Evolutionary conservation across 1,139 yeast genomes (phyloP).

Genomic region (Candida sp.): DNA sequence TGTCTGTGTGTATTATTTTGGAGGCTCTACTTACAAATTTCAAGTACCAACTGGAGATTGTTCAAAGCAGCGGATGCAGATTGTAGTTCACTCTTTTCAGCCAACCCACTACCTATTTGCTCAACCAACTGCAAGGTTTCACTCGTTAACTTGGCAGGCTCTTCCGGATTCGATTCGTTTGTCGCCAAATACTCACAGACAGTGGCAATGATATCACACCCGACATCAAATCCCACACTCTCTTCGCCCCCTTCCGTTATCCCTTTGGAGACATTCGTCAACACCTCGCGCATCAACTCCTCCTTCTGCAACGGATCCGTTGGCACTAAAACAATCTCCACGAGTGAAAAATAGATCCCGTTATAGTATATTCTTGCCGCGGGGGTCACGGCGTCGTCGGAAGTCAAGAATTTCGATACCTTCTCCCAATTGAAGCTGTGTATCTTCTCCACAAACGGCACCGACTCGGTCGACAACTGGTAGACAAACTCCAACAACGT

Average conservation of each 20-base stretch:
- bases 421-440: constrained; percentile 13
- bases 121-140: constrained; percentile 6
- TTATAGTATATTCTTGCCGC: constrained; percentile 56
- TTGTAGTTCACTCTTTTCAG: constrained; percentile 2
- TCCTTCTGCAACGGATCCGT: constrained; percentile 21
- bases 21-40: not conserved
- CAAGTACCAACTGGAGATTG: constrained; percentile 3
- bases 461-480: constrained; percentile 69
- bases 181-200: constrained; percentile 62
- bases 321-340: constrained; percentile 39
- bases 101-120: constrained; percentile 2
- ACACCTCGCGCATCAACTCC: constrained; percentile 24
- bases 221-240: constrained; percentile 55
- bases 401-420: constrained; percentile 12
- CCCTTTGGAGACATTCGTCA: constrained; percentile 30
- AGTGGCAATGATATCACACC: constrained; percentile 78
- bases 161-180: constrained; percentile 25
- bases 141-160: constrained; percentile 15
- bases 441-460: constrained; percentile 52
- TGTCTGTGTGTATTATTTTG: not conserved
- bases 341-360: constrained; percentile 64
- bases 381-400: constrained; percentile 28
- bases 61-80: constrained; percentile 2
- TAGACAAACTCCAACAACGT: constrained; percentile 64
- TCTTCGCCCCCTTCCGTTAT: constrained; percentile 25